phyloP scores from a whole-genome alignment of 2,329 filamentous ascomycete species.

The Drechslerella stenobrocha region DNA sequence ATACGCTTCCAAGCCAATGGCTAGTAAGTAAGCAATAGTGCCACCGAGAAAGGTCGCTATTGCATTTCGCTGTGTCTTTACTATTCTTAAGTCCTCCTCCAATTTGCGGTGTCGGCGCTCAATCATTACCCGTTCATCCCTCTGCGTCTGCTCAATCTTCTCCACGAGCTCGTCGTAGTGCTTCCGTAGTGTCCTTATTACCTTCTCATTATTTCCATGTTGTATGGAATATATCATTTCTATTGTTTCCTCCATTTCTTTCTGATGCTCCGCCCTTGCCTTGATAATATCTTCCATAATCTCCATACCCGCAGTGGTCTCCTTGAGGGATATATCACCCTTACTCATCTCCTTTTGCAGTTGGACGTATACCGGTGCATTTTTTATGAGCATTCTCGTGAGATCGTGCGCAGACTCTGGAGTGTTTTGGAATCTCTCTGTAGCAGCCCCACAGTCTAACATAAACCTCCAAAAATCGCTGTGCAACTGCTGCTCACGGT shows the following conservation, averaged over 20 bases:
- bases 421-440: constrained; percentile 48
- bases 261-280: constrained; percentile 71
- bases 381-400: constrained; percentile 62
- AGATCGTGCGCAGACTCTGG: constrained; percentile 44
- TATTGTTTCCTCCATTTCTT: constrained; percentile 74
- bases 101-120: constrained; percentile 20
- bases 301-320: constrained; percentile 66
- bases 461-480: constrained; percentile 52
- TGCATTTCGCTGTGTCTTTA: constrained; percentile 15
- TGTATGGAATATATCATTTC: constrained; percentile 57
- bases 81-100: constrained; percentile 26
- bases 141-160: constrained; percentile 26
- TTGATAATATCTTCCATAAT: constrained; percentile 76
- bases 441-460: constrained; percentile 46
- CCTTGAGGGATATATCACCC: constrained; percentile 72
- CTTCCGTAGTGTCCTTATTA: constrained; percentile 22
- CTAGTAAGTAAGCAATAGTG: too few species aligned
- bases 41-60: too few species aligned
- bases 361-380: constrained; percentile 83
- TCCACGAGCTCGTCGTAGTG: constrained; percentile 26
- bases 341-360: constrained; percentile 86
- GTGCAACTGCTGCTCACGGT: constrained; percentile 37
- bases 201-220: constrained; percentile 38
- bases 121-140: constrained; percentile 38
- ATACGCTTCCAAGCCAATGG: too few species aligned